A percentile compares a stretch with the other conserved stretches of the same genome.
Evolutionary conservation across 352 stramenopile species (phyloP).

Genomic region (Phytophthora melonis): DNA sequence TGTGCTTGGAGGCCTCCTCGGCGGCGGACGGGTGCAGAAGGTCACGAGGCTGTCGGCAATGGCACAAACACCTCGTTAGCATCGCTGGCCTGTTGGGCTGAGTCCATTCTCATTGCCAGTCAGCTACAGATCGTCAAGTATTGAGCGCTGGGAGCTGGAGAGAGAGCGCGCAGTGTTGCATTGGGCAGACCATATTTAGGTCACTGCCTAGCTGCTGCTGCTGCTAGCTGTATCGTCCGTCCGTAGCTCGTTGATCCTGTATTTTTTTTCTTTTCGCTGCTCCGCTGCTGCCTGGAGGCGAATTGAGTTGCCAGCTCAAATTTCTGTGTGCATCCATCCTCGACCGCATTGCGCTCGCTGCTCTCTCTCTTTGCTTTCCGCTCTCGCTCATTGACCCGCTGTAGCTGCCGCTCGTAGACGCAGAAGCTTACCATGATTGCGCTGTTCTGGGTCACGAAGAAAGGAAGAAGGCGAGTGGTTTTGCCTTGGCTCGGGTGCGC

Average conservation of each 20-base stretch:
- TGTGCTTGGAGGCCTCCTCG: slow-evolving; percentile 98
- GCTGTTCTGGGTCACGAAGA: slow-evolving; percentile 87
- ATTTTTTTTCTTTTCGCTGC: neutral
- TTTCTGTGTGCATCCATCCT: neutral
- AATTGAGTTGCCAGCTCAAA: neutral
- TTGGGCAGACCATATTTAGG: neutral
- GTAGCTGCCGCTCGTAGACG: slow-evolving; percentile 7
- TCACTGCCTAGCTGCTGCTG: neutral
- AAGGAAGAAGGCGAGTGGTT: slow-evolving; percentile 92
- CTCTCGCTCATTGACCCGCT: neutral
- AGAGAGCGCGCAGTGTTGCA: neutral
- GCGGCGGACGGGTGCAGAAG: slow-evolving; percentile 97
- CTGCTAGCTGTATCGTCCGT: neutral
- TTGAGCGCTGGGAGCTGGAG: slow-evolving; percentile 4
- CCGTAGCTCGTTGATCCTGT: neutral
- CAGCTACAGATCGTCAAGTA: neutral
- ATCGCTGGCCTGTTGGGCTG: neutral
- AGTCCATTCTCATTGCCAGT: neutral
- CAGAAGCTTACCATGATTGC: slow-evolving; percentile 77
- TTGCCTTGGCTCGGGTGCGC: slow-evolving; percentile 29
- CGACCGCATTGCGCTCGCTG: neutral
- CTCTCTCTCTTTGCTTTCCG: slow-evolving; percentile 6
- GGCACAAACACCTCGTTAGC: slow-evolving; percentile 26
- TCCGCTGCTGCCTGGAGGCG: neutral
- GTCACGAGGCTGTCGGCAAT: slow-evolving; percentile 84